phyloP scores from a whole-genome alignment of 2,329 filamentous ascomycete genomes.

The Colletotrichum eleusines region DNA sequence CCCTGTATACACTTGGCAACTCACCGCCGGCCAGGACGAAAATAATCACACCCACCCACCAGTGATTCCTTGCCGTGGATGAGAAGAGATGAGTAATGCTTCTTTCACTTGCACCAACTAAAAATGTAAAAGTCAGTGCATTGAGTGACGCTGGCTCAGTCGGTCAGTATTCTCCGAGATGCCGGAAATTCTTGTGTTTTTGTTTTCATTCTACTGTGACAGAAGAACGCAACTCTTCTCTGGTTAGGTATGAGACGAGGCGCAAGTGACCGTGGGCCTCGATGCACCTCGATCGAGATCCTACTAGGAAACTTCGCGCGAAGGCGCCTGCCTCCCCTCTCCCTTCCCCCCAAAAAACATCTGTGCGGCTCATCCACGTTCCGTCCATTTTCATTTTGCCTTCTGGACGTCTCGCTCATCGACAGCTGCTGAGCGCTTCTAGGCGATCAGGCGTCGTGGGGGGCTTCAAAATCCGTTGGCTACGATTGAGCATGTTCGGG shows the following conservation, averaged over 20 bases:
- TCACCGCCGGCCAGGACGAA: slow-evolving; percentile 20
- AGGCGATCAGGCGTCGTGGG: slow-evolving; percentile 14
- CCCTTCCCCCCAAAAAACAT: not conserved
- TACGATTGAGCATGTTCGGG: not conserved
- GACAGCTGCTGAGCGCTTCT: slow-evolving; percentile 17
- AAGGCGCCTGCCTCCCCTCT: too few species aligned
- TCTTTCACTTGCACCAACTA: slow-evolving; percentile 13
- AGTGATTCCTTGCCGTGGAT: slow-evolving; percentile 2
- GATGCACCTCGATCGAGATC: slow-evolving; percentile 30
- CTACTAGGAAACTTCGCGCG: slow-evolving; percentile 25
- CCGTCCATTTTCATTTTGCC: not conserved
- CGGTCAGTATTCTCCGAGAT: not conserved
- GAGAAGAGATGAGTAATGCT: slow-evolving; percentile 11
- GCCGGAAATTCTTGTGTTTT: not conserved
- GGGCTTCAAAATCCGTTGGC: not conserved
- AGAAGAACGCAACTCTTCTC: not conserved
- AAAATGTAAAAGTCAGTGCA: slow-evolving; percentile 3
- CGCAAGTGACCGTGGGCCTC: not conserved
- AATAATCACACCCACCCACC: slow-evolving; percentile 10
- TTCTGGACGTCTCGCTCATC: not conserved
- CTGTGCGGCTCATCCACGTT: slow-evolving; percentile 7
- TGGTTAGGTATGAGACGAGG: not conserved
- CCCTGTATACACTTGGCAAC: not conserved
- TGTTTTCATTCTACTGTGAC: not conserved
- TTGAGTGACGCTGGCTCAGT: not conserved